A percentile compares a stretch with the other conserved stretches of the same genome.
Conservation (phyloP, 2,329 filamentous ascomycete genomes). For the Phaeomoniella chlamydospora region DNA sequence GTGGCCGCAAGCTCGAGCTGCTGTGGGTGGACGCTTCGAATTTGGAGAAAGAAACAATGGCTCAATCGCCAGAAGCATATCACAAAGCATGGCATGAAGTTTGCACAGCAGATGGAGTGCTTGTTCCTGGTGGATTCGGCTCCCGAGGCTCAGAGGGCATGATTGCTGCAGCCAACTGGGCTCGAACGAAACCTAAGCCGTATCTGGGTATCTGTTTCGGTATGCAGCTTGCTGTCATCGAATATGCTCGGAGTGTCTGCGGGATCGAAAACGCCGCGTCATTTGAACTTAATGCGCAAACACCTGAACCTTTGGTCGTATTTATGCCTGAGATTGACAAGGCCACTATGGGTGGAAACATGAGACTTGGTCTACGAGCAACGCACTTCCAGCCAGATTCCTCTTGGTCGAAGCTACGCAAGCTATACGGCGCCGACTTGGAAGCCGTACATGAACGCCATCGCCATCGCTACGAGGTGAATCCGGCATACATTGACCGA, state of each 20-base stretch:
- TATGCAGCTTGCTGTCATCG: constrained; percentile 86
- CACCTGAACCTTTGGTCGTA: constrained; percentile 60
- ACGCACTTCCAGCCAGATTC: constrained; percentile 61
- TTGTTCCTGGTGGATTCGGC: constrained; percentile 59
- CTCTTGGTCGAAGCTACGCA: constrained; percentile 66
- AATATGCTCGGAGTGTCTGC: constrained; percentile 67
- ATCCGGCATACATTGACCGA: constrained; percentile 58
- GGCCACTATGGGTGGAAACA: constrained; percentile 68
- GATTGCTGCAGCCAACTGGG: constrained; percentile 77
- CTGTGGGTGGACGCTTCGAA: constrained; percentile 75
- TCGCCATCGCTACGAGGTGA: constrained; percentile 82
- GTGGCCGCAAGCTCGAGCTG: constrained; percentile 63
- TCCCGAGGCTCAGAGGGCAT: constrained; percentile 75
- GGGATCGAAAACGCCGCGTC: constrained; percentile 43
- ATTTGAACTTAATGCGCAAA: constrained; percentile 38
- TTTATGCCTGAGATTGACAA: constrained; percentile 85
- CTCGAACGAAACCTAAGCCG: constrained; percentile 63
- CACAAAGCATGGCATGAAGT: constrained; percentile 78
- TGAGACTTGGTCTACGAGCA: constrained; percentile 65
- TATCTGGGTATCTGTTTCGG: constrained; percentile 85
- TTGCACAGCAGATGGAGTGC: constrained; percentile 46
- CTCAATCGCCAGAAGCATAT: constrained; percentile 54
- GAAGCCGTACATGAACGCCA: constrained; percentile 56
- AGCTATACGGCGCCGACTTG: constrained; percentile 48
- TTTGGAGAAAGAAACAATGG: constrained; percentile 53